Conservation (phyloP, 192 early-diverging fungal species). For the Kickxella alabastrina region DNA sequence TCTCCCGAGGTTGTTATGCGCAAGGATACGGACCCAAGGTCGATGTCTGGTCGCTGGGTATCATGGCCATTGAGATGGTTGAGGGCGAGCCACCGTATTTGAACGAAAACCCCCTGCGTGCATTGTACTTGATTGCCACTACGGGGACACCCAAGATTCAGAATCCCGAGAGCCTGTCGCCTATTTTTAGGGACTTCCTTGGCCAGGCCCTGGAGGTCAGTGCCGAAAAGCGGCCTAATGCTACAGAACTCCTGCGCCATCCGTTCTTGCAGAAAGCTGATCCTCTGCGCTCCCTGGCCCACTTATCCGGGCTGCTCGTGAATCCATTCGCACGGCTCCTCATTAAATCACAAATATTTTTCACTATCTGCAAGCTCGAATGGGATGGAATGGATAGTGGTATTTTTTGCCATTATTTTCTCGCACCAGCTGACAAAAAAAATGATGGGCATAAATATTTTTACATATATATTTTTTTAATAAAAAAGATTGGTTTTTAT, state of each 20-base stretch:
- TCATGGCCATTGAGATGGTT: slow-evolving; percentile 97
- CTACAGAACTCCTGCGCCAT: slow-evolving; percentile 77
- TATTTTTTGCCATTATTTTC: slow-evolving; percentile 6
- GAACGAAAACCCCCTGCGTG: slow-evolving; percentile 87
- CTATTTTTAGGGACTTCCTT: slow-evolving; percentile 83
- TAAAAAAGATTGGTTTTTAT: too few relatives aligned
- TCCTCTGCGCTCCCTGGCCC: slow-evolving; percentile 77
- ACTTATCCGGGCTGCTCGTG: slow-evolving; percentile 70
- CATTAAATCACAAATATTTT: slow-evolving; percentile 16
- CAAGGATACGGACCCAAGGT: slow-evolving; percentile 90
- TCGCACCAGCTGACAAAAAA: too few relatives aligned
- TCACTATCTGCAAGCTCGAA: slow-evolving; percentile 3
- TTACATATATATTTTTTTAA: too few relatives aligned
- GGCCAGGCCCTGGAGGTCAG: slow-evolving; percentile 76
- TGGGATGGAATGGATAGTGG: too few relatives aligned
- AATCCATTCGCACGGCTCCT: slow-evolving; percentile 52
- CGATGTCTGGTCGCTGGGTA: slow-evolving; percentile 97
- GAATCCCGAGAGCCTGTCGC: slow-evolving; percentile 74
- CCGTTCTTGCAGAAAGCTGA: slow-evolving; percentile 82
- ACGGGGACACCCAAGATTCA: slow-evolving; percentile 91
- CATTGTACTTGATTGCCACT: slow-evolving; percentile 92
- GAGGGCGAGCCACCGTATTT: slow-evolving; percentile 97
- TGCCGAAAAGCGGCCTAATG: slow-evolving; percentile 72
- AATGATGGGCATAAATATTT: too few relatives aligned
- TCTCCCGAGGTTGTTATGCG: slow-evolving; percentile 93